Evolutionary conservation across 2,329 filamentous ascomycete genomes (phyloP), one percentile per base, ranked within the genome.

Genomic region (Dactylellina parvicollis): DNA sequence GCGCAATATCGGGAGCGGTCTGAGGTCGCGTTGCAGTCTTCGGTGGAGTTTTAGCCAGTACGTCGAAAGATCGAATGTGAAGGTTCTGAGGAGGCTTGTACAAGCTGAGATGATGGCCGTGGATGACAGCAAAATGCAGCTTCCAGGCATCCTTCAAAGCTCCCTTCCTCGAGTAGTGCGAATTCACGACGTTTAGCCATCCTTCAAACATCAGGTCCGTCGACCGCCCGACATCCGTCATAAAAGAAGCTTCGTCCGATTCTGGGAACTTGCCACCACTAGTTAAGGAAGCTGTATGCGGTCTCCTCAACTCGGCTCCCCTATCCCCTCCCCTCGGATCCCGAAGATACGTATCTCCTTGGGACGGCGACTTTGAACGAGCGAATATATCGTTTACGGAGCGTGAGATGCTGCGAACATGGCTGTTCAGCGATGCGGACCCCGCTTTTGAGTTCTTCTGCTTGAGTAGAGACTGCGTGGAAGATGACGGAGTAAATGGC

Each of bases 371-470:
- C 28, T 77, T 72, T 30, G 76, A 77, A 12, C 77, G 77, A 16
- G 75, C 76, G 65, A 78, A 78, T 60, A 78, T 78, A 72, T 78
- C 77, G 57, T 78, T 78, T 75, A 78, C 77, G 49, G 77, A 78
- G 47, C 77, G 75, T 49, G 77, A 78, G 61, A 78, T 78, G 52
- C 75, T 78, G 54, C 77, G 76, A 62, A 78, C 77, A 70, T 78
- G 77, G 20, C 74, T 76, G 61, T 78, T 78, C 59, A 78, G 77
- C 20, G 76, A 73, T 22, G 60, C 47, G 36, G 69, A 60, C 52
- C 69, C 69, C 60, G 69, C 69, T 55, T 73, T 73, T 4, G 60
- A 46, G 32, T 65, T 59, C 42, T 73, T 73, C 28, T 57, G 32
- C 47, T 73, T 73, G 65, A 57, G 38, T 10, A 49, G 20, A 52